These are phyloP conservation scores for Patellifolia procumbens DNA, from an alignment of 179 eudicot genomes.

Conservation along the genomic window DNA sequence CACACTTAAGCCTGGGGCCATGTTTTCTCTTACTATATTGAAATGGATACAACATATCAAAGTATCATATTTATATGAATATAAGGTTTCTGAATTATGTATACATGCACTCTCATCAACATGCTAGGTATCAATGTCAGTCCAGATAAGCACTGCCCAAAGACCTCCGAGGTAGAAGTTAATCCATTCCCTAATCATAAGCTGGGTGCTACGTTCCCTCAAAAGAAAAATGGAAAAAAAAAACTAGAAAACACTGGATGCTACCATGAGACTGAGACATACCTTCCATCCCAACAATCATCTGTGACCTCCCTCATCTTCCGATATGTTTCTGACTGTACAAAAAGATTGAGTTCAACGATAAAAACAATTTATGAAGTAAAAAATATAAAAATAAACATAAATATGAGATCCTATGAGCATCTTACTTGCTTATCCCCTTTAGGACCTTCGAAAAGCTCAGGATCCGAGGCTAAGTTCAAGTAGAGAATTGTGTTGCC, in stretches of 20 bases:
- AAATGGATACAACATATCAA: neutral
- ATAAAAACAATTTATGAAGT: neutral
- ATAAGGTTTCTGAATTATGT: too few species aligned
- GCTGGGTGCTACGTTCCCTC: neutral
- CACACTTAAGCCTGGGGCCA: neutral
- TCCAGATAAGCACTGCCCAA: neutral
- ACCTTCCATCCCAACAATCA: slow-evolving; percentile 99
- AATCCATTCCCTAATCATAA: neutral
- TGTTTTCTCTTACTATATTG: neutral
- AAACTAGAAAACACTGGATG: neutral
- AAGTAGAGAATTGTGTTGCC: slow-evolving; percentile 85
- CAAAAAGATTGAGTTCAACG: slow-evolving; percentile 12
- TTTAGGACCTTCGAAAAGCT: slow-evolving; percentile 85
- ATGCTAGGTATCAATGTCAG: neutral
- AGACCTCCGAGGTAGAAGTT: neutral
- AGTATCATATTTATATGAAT: too few species aligned
- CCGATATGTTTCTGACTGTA: slow-evolving; percentile 89
- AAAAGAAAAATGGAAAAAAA: neutral
- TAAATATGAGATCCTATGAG: too few species aligned
- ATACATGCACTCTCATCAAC: too few species aligned
- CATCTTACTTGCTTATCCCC: slow-evolving; percentile 86
- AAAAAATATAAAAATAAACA: neutral
- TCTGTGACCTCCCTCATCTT: slow-evolving; percentile 87
- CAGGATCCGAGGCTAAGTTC: slow-evolving; percentile 85
- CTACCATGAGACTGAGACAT: slow-evolving; percentile 12